phyloP scores from a whole-genome alignment of 129 eudicot species.

The Lactuca saligna region DNA sequence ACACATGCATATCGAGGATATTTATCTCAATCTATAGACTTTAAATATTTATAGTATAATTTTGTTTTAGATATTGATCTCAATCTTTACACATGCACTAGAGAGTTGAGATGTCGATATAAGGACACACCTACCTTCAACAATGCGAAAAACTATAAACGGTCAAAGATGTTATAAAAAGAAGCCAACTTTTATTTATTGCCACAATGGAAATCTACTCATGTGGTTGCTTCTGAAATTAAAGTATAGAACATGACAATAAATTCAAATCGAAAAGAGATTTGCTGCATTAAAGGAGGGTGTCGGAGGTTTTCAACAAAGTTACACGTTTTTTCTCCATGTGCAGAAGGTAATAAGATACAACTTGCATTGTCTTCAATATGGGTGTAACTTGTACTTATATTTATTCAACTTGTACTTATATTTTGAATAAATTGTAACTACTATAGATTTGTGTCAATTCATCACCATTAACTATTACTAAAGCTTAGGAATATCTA shows the following conservation, averaged over 20 bases:
- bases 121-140: not conserved
- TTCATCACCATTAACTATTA: too few species aligned
- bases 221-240: not conserved
- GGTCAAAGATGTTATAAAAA: not conserved
- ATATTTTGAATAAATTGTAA: too few species aligned
- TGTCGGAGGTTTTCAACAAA: constrained; percentile 11
- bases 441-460: too few species aligned
- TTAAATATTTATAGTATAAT: too few species aligned
- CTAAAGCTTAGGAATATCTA: too few species aligned
- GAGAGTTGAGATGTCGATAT: constrained; percentile 2
- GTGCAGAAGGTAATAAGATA: not conserved
- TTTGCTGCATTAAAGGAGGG: constrained; percentile 8
- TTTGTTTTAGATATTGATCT: too few species aligned
- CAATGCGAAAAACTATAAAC: constrained; percentile 6
- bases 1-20: not conserved
- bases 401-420: too few species aligned
- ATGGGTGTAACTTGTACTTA: too few species aligned
- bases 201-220: constrained; percentile 18
- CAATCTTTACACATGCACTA: not conserved
- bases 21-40: not conserved
- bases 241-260: constrained; percentile 10
- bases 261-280: not conserved
- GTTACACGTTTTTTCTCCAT: constrained; percentile 7
- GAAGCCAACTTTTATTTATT: constrained; percentile 14
- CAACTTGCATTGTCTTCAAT: too few species aligned